Base-by-base conservation (phyloP, 2,329 filamentous ascomycete species). In the Ampelomyces quisqualis region DNA sequence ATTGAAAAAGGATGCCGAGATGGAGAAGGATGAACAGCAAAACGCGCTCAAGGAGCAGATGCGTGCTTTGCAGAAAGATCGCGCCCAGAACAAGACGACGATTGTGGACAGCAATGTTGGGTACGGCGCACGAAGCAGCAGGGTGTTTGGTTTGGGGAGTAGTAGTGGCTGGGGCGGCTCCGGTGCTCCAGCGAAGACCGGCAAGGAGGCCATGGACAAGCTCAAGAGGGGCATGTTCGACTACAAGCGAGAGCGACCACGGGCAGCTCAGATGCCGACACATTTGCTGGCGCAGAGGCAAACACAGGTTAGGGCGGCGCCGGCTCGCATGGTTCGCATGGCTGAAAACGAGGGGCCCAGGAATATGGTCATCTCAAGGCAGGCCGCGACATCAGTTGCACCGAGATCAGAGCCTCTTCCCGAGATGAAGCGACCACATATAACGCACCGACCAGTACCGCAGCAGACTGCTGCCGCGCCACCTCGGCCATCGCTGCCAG, bases 1-100 rank as follows among this genome's bases (percentile, higher is more conserved):
- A 47, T 56, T 75, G 19, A 64, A 68, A 47, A 64, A 57, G 31
- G 67, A 72, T 15, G 64, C 71, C 5, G 65, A 72, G 42, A 54
- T 51, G 17, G 64, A 70, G 42, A 63, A 62, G 37, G 46, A 51
- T 7, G 54, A 53, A 9, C 60, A 68, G 29, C 55, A 65, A 34
- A 58, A 62, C 13, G 53, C 53, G 14, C 43, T 70, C 19, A 64
- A 56, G 40, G 51, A 62, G 42, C 50, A 55, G 28, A 61, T 68
- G 57, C 50, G 53, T 17, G 60, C 57, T 15, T 42, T 67, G 19
- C 58, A 67, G 34, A 52, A 64, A 21, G 54, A 61, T 19, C 55
- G 61, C 18, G 51, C 53, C 5, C 54, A 51, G 6, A 63, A 64
- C 34, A 60, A 61, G 42, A 67, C 62, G 2, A 49, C 51, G 11